phyloP scores from a whole-genome alignment of 2,329 filamentous ascomycete genomes.

The Arthroderma sp. region DNA sequence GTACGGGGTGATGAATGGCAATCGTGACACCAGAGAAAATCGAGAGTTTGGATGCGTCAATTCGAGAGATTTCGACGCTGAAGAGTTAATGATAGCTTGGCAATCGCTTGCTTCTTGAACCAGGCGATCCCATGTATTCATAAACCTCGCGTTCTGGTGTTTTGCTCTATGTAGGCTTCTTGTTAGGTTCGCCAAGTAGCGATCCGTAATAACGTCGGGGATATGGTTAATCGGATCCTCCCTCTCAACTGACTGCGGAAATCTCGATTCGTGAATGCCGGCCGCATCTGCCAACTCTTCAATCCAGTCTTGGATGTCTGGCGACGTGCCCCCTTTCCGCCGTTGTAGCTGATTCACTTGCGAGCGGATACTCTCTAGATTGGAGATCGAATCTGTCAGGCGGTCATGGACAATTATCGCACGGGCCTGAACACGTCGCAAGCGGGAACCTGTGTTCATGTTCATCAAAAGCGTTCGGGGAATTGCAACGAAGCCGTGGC shows the following conservation, averaged over 20 bases:
- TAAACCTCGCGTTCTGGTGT: slow-evolving; percentile 70
- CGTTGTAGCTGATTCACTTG: slow-evolving; percentile 68
- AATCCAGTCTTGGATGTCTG: slow-evolving; percentile 81
- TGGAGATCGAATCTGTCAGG: slow-evolving; percentile 69
- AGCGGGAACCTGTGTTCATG: slow-evolving; percentile 58
- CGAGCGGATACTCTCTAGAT: slow-evolving; percentile 65
- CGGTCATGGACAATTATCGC: slow-evolving; percentile 77
- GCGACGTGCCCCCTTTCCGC: slow-evolving; percentile 65
- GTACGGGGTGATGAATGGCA: slow-evolving; percentile 53
- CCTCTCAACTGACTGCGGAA: slow-evolving; percentile 24
- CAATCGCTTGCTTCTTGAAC: slow-evolving; percentile 60
- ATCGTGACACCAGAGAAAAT: slow-evolving; percentile 39
- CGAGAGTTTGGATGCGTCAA: slow-evolving; percentile 50
- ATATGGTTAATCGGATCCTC: slow-evolving; percentile 35
- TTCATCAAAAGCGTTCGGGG: slow-evolving; percentile 69
- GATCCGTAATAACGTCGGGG: slow-evolving; percentile 78
- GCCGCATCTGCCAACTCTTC: slow-evolving; percentile 77
- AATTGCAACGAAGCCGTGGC: slow-evolving; percentile 85
- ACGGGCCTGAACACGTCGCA: slow-evolving; percentile 62
- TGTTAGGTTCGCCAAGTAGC: slow-evolving; percentile 83
- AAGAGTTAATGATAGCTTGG: slow-evolving; percentile 73
- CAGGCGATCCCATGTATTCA: slow-evolving; percentile 72
- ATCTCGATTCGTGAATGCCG: slow-evolving; percentile 49
- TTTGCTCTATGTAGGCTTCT: slow-evolving; percentile 67
- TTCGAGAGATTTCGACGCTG: slow-evolving; percentile 64